Base-by-base conservation (phyloP, 2,329 filamentous ascomycete genomes). In the Pestalotiopsis sp. region DNA sequence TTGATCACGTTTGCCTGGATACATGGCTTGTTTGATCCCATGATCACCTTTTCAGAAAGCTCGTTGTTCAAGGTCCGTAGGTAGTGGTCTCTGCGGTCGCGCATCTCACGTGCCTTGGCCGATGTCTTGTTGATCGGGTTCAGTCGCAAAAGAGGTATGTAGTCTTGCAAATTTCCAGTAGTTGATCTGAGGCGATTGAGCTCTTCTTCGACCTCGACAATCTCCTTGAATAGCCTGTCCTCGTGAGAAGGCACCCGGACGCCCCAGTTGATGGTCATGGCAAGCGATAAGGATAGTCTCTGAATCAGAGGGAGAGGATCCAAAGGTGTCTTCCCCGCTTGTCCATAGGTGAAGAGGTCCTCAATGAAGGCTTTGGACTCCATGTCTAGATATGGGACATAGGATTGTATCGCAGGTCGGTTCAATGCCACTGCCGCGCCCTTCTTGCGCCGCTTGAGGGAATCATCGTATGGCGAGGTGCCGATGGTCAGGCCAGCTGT, bases 91-190 rank as follows among this genome's bases (percentile, higher is more conserved):
- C 93, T 85, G 23, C 93, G 85, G n/a, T 83, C 81, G 49, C 92
- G 87, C 79, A 90, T 93, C 70, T 90, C 87, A 7, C 86, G 81
- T 0, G 92, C 91, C 63, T 89, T 86, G 2, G 83, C 83, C 1
- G 73, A 75, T 1, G 67, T 71, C 6, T 68, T 9, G 61, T 72
- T 76, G 23, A 76, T 70, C 2, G 75, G 75, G 74, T 89, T 93
- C 2, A 94, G 78, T 36, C 93, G 86, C 70, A 96, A 77, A 4
- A 95, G 75, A 0, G 93, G 92, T n/a, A 96, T 88, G 73, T 95
- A 95, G 75, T 96, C 93, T 75, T 93, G 91, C 89, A 92, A 93
- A 77, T 95, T 95, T 76, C 94, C 93, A 74, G 91, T 93, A 0
- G 92, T 95, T 31, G 89, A 92, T 62, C 93, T 83, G 76, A 95